Conservation (phyloP, 2,329 filamentous ascomycete genomes). For the Ambrosiella cleistominuta region DNA sequence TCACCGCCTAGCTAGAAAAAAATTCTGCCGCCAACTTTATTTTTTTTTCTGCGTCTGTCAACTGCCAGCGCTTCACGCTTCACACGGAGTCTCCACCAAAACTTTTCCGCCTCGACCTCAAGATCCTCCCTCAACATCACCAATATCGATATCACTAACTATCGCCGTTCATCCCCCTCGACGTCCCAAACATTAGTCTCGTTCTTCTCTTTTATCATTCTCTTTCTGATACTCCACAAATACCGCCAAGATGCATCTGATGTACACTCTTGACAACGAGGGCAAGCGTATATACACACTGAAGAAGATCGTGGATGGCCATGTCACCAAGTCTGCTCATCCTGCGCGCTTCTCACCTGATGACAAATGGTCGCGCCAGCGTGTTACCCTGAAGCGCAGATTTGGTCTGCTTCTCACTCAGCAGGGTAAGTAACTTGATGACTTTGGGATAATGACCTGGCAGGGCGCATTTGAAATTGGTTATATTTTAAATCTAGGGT, state of each 20-base stretch:
- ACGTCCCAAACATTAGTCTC: background rate
- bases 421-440: constrained; percentile 30
- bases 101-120: background rate
- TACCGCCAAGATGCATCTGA: constrained; percentile 36
- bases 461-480: background rate
- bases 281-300: constrained; percentile 91
- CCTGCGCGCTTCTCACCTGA: constrained; percentile 93
- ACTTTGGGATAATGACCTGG: background rate
- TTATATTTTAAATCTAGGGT: background rate
- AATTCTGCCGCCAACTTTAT: constrained; percentile 11
- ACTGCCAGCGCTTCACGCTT: constrained; percentile 4
- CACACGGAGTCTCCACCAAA: constrained; percentile 8
- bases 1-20: constrained; percentile 10
- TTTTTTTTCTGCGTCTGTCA: background rate
- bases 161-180: background rate
- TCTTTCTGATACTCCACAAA: background rate
- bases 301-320: constrained; percentile 68
- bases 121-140: background rate
- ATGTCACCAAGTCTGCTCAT: constrained; percentile 90
- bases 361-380: constrained; percentile 95
- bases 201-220: background rate
- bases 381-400: constrained; percentile 85
- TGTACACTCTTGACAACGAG: constrained; percentile 67
- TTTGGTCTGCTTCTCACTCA: constrained; percentile 79
- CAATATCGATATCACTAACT: background rate